These are phyloP conservation scores for Neopestalotiopsis rosae DNA, from an alignment of 2,329 filamentous ascomycete species.

Conservation along the genomic window DNA sequence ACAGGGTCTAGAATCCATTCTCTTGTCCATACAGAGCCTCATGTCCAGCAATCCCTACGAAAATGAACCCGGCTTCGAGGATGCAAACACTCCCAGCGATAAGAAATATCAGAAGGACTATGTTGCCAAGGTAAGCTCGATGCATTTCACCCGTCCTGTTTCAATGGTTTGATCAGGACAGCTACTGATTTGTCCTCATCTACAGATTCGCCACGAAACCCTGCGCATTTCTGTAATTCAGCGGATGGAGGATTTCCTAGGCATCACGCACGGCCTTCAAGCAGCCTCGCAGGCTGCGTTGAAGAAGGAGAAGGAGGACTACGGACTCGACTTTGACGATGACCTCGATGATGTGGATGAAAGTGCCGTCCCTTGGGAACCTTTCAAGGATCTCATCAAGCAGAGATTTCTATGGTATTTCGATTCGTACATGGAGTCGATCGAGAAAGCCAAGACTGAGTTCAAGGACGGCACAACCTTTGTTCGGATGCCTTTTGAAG, in stretches of 20 bases:
- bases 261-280: constrained; percentile 61
- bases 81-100: constrained; percentile 70
- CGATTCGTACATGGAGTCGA: constrained; percentile 78
- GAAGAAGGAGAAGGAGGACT: constrained; percentile 39
- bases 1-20: constrained; percentile 90
- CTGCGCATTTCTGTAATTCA: constrained; percentile 86
- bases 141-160: not conserved
- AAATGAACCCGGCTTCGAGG: constrained; percentile 94
- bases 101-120: constrained; percentile 78
- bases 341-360: constrained; percentile 55
- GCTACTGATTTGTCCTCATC: constrained; percentile 27
- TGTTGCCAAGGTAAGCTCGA: constrained; percentile 69
- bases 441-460: constrained; percentile 68
- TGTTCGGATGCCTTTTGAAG: constrained; percentile 87
- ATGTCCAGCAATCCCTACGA: constrained; percentile 95
- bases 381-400: constrained; percentile 90
- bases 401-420: constrained; percentile 95
- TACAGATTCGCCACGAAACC: constrained; percentile 87
- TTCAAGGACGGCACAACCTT: constrained; percentile 71
- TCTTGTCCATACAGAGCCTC: constrained; percentile 94
- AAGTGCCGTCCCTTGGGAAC: constrained; percentile 69
- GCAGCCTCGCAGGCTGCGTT: constrained; percentile 34
- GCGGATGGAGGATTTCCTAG: constrained; percentile 79
- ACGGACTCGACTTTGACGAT: constrained; percentile 52
- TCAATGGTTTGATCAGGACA: not conserved